Percentiles rank a stretch among this genome's conserved stretches.
These are phyloP conservation scores for Whalleya microplaca DNA, from an alignment of 2,329 filamentous ascomycete genomes.

Conservation along the genomic window DNA sequence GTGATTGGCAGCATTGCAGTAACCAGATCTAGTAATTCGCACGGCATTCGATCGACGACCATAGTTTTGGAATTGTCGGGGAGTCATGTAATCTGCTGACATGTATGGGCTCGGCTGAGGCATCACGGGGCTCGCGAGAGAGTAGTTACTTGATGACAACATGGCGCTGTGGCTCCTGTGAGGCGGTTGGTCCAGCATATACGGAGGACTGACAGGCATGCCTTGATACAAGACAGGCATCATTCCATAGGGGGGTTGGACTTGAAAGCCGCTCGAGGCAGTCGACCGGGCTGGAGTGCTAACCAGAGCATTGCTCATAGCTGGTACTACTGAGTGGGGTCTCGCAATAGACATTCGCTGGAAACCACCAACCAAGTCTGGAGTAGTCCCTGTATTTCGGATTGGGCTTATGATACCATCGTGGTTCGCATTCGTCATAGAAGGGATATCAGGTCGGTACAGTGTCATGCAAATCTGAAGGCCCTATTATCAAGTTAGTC, in stretches of 20 bases:
- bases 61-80: slow-evolving; percentile 41
- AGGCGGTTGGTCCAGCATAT: slow-evolving; percentile 40
- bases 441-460: slow-evolving; percentile 35
- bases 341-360: slow-evolving; percentile 34
- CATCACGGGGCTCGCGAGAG: slow-evolving; percentile 31
- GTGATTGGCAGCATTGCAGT: slow-evolving; percentile 52
- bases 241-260: slow-evolving; percentile 40
- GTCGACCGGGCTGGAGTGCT: slow-evolving; percentile 30
- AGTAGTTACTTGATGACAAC: slow-evolving; percentile 34
- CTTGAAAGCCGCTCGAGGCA: slow-evolving; percentile 29
- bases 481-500: slow-evolving; percentile 23
- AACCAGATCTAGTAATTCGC: slow-evolving; percentile 49
- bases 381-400: slow-evolving; percentile 23
- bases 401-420: slow-evolving; percentile 25
- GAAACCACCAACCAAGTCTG: slow-evolving; percentile 32
- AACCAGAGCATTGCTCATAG: slow-evolving; percentile 28
- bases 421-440: slow-evolving; percentile 22
- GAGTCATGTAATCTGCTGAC: slow-evolving; percentile 44
- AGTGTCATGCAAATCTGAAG: slow-evolving; percentile 35
- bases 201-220: slow-evolving; percentile 36
- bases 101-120: slow-evolving; percentile 28
- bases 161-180: slow-evolving; percentile 33
- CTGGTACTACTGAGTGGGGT: slow-evolving; percentile 26
- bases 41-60: slow-evolving; percentile 54
- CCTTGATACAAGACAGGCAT: slow-evolving; percentile 43